Conservation (phyloP, 106 monocot genomes). For the Cymbidium sinense region DNA sequence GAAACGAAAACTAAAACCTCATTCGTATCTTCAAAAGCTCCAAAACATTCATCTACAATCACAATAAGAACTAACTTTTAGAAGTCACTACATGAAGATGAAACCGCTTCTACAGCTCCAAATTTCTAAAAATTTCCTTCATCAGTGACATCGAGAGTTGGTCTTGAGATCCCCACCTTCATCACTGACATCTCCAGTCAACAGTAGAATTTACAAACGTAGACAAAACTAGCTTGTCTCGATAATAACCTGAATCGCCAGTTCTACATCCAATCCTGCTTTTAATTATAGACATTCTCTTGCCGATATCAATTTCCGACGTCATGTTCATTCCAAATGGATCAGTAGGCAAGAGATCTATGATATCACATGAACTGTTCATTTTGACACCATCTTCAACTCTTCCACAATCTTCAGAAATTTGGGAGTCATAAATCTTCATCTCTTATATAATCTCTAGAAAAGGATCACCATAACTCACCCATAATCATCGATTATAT, state of each 20-base stretch:
- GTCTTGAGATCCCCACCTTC: no score
- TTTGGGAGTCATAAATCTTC: constrained; percentile 2
- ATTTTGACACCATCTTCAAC: constrained; percentile 5
- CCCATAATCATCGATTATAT: no score
- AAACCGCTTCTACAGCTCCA: no score
- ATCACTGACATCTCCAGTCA: no score
- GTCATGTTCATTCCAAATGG: constrained; percentile 57
- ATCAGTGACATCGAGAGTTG: background rate
- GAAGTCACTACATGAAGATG: no score
- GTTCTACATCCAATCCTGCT: constrained; percentile 21
- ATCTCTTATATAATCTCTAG: no score
- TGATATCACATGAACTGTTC: constrained; percentile 11
- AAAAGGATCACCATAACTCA: no score
- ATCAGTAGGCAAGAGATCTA: constrained; percentile 43
- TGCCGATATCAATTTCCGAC: background rate
- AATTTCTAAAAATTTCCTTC: background rate
- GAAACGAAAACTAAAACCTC: no score
- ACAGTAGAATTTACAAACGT: background rate
- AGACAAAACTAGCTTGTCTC: constrained; percentile 3
- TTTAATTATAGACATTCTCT: constrained; percentile 16
- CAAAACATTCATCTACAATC: no score
- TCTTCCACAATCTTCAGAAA: constrained; percentile 7
- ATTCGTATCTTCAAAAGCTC: background rate
- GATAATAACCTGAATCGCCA: constrained; percentile 6
- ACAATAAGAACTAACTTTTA: no score